Conservation (phyloP, 768 basidiomycete genomes). For the Leucosporidium scottii region DNA sequence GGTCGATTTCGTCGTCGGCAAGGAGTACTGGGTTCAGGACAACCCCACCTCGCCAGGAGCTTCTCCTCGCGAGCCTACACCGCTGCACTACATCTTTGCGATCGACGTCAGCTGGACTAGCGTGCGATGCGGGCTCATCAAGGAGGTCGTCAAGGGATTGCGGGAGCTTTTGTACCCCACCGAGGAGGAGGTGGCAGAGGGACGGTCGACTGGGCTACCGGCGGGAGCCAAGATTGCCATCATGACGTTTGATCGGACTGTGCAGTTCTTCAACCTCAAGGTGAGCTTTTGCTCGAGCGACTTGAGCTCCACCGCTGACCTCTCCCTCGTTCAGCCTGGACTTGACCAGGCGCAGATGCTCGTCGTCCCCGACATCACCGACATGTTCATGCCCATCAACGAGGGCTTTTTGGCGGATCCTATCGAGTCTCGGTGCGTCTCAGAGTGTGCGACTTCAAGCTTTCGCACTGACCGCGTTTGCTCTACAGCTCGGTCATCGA, state of each 20-base stretch:
- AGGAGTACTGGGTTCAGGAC: constrained; percentile 71
- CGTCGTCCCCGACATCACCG: constrained; percentile 81
- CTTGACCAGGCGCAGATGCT: constrained; percentile 57
- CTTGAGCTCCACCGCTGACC: neutral
- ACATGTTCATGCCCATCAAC: constrained; percentile 74
- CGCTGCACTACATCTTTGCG: constrained; percentile 74
- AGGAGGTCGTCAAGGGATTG: constrained; percentile 58
- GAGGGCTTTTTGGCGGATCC: constrained; percentile 72
- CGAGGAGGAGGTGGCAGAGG: constrained; percentile 36
- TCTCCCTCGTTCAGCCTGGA: constrained; percentile 43
- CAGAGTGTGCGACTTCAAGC: neutral
- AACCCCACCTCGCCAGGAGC: constrained; percentile 35
- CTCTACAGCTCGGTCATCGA: constrained; percentile 56
- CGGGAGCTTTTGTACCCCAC: constrained; percentile 59
- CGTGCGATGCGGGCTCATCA: constrained; percentile 61
- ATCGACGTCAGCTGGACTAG: constrained; percentile 74
- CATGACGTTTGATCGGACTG: constrained; percentile 66
- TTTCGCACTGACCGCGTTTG: neutral
- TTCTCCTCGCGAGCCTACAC: constrained; percentile 51
- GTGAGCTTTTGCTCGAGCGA: constrained; percentile 42
- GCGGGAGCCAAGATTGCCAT: constrained; percentile 54
- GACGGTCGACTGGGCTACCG: constrained; percentile 30
- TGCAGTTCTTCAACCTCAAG: constrained; percentile 85
- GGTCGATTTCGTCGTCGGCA: constrained; percentile 75
- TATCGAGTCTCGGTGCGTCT: constrained; percentile 56